phyloP scores from a whole-genome alignment of 805 yeast genomes.

The Yamadazyma scolyti region DNA sequence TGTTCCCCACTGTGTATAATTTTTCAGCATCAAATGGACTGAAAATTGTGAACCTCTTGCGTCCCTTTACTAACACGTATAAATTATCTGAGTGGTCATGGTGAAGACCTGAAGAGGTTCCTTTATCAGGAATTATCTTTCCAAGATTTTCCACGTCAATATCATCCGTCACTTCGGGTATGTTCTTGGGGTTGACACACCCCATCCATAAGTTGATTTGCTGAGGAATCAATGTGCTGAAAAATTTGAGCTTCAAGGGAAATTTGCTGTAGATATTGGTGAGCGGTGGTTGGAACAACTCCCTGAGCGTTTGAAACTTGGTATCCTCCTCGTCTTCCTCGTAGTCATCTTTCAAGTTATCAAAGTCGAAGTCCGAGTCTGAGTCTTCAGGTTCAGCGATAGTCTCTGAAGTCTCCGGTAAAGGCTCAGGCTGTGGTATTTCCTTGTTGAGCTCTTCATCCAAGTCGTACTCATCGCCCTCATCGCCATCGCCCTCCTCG shows the following conservation, averaged over 20 bases:
- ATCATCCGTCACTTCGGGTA: constrained; percentile 4
- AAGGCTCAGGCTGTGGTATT: background rate
- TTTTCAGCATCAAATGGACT: constrained; percentile 59
- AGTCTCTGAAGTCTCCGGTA: background rate
- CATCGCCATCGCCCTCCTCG: constrained; percentile 10
- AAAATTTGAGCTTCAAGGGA: constrained; percentile 40
- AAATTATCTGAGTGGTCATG: constrained; percentile 81
- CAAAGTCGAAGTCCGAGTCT: constrained; percentile 39
- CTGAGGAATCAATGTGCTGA: constrained; percentile 51
- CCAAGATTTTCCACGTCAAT: constrained; percentile 13
- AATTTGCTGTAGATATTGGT: constrained; percentile 28
- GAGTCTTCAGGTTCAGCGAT: constrained; percentile 17
- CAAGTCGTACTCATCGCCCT: constrained; percentile 11
- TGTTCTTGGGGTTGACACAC: constrained; percentile 12
- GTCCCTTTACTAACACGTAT: constrained; percentile 58
- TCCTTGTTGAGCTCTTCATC: constrained; percentile 16
- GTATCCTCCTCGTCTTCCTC: constrained; percentile 30
- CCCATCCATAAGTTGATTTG: constrained; percentile 80
- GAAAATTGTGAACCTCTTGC: constrained; percentile 63
- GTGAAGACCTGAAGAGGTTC: constrained; percentile 70
- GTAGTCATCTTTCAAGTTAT: constrained; percentile 47
- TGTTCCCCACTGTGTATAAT: constrained; percentile 61
- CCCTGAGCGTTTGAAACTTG: constrained; percentile 36
- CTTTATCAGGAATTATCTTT: constrained; percentile 52
- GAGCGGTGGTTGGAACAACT: constrained; percentile 61